Base-by-base conservation (phyloP, 805 yeast genomes). In the Geotrichum ghanense region DNA sequence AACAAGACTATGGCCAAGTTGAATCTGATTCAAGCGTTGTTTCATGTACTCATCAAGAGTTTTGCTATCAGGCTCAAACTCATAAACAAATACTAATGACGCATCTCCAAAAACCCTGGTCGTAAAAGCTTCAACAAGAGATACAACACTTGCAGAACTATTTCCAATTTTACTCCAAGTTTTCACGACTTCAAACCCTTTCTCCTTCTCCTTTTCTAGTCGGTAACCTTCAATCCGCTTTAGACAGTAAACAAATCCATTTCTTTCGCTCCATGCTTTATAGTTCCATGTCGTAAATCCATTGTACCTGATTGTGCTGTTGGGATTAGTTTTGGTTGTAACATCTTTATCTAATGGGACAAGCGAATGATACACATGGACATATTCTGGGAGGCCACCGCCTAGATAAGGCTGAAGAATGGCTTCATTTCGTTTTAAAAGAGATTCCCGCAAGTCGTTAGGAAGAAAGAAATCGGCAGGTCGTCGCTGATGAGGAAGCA, bases 81-180 rank as follows among this genome's bases (percentile, higher is more conserved):
- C 97, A 64, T 87, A 86, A 3, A 84, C 81, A 41, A 88, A 68
- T 39, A 87, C 73, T 48, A 92, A 70, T 1, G 92, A 79, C 43
- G 73, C 71, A 55, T 84, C 92, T 41, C 86, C 90, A 67, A 92
- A 92, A 3, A 87, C 82, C 48, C 87, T 75, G 3, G 90, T 79
- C 1, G 95, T 81, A 62, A 92, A 90, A 4, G 92, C 87, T 59
- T 89, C 96, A 40, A 76, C 73, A 3, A 87, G 65, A 37, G 74
- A 71, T 1, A 83, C 84, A 20, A 86, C 67, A 55, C 81, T 80
- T 4, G 25, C 25, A 22, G 51, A 39, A 2, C 86, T 73, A 51
- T 68, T 65, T 5, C 66, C 64, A 41, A 67, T 54, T 12, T 68
- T 67, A 48, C 68, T 74, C 97, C 97, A 90, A 51, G 65, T 70